Base-by-base conservation (phyloP, 495 filamentous ascomycete species). In the Penicillium subrubescens region DNA sequence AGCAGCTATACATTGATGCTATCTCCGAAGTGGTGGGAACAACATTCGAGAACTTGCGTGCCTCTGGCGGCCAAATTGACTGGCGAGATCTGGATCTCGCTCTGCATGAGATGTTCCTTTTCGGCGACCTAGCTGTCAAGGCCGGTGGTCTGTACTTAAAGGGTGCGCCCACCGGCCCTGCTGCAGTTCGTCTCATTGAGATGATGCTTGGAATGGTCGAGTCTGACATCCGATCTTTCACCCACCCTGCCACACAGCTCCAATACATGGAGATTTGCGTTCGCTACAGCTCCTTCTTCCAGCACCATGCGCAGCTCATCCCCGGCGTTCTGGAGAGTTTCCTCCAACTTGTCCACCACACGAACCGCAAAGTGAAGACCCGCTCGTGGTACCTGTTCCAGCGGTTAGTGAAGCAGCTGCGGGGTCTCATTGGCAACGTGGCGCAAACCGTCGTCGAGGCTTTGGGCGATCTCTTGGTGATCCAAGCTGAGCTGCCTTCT, bases 221-320 rank as follows among this genome's bases (percentile, higher is more conserved):
- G 66, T 96, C 91, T 65, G 92, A 90, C 64, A 89, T 98, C 64
- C 88, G 90, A 64, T 88, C 84, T 29, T 95, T 92, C 73, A 87
- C 90, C 5, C 95, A 98, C 76, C 95, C 96, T 0, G 92, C 93
- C 23, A 92, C 97, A 34, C 88, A 97, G 61, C 82, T 98, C 17
- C 93, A 97, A 75, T 98, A 95, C 68, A 98, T 98, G 96, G 95
- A 98, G 68, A 95, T 97, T 44, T 96, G 92, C 73, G 93, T 97
- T 35, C 89, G 95, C 39, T 98, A 98, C 73, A 89, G 86, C 74
- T 84, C 86, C n/a, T 97, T 97, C 77, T 98, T 99, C 77, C 92
- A 96, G 63, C 82, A 85, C 39, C 90, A 97, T 67, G 83, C 89
- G 3, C 81, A 87, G 2, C 84, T 88, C 52, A 95, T 98, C 48